phyloP scores from a whole-genome alignment of 768 basidiomycete species.

The Xerocomellus amylosporus region DNA sequence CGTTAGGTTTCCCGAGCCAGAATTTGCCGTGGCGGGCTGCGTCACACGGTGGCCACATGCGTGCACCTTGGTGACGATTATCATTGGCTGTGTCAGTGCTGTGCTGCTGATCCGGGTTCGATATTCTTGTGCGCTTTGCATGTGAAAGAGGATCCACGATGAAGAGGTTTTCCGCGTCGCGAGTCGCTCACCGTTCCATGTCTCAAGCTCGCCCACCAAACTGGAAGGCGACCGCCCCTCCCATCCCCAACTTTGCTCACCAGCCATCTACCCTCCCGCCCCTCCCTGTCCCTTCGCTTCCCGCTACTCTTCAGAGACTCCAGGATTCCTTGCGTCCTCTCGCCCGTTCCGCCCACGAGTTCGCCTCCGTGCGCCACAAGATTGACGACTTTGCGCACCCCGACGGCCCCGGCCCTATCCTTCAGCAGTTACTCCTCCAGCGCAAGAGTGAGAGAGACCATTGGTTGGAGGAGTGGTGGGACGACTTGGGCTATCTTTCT shows the following conservation, averaged over 20 bases:
- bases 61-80: too few relatives aligned
- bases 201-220: conserved; percentile 41
- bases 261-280: conserved; percentile 57
- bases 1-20: too few relatives aligned
- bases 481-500: conserved; percentile 74
- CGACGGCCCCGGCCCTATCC: conserved; percentile 43
- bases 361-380: conserved; percentile 49
- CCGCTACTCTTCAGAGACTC: conserved; percentile 62
- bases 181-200: conserved; percentile 17
- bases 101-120: too few relatives aligned
- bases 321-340: conserved; percentile 72
- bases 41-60: too few relatives aligned
- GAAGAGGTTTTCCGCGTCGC: too few relatives aligned
- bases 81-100: too few relatives aligned
- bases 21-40: too few relatives aligned
- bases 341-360: conserved; percentile 61
- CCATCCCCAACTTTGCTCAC: conserved; percentile 60
- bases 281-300: conserved; percentile 74
- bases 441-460: conserved; percentile 56
- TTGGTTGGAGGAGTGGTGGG: conserved; percentile 97
- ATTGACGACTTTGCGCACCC: conserved; percentile 62
- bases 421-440: conserved; percentile 64
- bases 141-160: conserved; percentile 4
- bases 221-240: conserved; percentile 75
- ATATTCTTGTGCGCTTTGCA: neutral